Conservation (phyloP, 2,329 filamentous ascomycete genomes). For the Aspergillus udagawae region DNA sequence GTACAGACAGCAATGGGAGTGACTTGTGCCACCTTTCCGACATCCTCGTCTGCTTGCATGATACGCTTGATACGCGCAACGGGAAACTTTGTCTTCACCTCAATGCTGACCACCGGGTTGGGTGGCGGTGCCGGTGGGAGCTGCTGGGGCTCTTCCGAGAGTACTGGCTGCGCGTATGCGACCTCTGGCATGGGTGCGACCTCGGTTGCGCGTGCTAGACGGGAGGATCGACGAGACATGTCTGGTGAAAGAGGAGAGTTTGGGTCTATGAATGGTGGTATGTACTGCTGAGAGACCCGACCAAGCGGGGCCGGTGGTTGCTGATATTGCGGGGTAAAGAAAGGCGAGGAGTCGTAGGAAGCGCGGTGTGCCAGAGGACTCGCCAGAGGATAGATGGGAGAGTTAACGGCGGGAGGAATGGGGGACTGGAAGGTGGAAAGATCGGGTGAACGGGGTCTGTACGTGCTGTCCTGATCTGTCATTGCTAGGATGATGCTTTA, state of each 20-base stretch:
- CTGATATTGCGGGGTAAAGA: conserved; percentile 39
- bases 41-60: conserved; percentile 98
- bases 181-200: conserved; percentile 23
- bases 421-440: conserved; percentile 47
- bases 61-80: conserved; percentile 97
- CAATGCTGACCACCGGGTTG: conserved; percentile 52
- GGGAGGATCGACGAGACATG: conserved; percentile 43
- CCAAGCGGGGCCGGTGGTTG: conserved; percentile 20
- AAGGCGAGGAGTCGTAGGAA: conserved; percentile 46
- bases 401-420: conserved; percentile 33
- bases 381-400: conserved; percentile 27
- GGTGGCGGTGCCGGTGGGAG: conserved; percentile 12
- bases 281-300: conserved; percentile 34
- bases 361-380: conserved; percentile 36
- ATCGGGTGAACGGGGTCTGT: conserved; percentile 48
- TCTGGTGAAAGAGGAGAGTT: conserved; percentile 23
- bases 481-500: conserved; percentile 30
- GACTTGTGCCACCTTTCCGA: conserved; percentile 96
- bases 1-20: conserved; percentile 86
- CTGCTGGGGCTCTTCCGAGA: conserved; percentile 17
- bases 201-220: conserved; percentile 29
- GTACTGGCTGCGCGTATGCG: conserved; percentile 20
- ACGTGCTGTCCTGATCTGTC: conserved; percentile 43
- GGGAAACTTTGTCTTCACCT: conserved; percentile 92
- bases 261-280: conserved; percentile 26